These are phyloP conservation scores for Alternaria postmessia DNA, from an alignment of 2,329 filamentous ascomycete genomes.

Conservation along the genomic window DNA sequence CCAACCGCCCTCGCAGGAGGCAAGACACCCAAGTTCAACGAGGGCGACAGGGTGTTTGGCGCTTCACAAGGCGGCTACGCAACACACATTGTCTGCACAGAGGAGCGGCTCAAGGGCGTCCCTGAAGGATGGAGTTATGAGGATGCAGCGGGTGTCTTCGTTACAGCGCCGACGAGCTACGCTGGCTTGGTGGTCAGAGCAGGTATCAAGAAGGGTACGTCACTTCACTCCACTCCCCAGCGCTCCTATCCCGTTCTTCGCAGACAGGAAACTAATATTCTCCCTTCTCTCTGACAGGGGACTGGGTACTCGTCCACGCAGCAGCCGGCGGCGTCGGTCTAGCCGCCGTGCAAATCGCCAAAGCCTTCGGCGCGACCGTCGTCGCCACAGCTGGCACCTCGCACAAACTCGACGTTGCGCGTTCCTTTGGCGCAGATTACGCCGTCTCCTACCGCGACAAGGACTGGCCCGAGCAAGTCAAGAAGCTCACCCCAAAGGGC, in stretches of 20 bases:
- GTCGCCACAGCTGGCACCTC: constrained; percentile 86
- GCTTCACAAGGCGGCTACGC: constrained; percentile 87
- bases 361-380: constrained; percentile 90
- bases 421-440: constrained; percentile 83
- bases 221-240: background rate
- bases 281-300: constrained; percentile 59
- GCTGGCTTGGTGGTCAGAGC: constrained; percentile 82
- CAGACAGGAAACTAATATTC: background rate
- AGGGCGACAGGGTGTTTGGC: constrained; percentile 86
- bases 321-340: constrained; percentile 91
- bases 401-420: constrained; percentile 81
- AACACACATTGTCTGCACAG: constrained; percentile 72
- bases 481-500: constrained; percentile 76
- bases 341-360: constrained; percentile 91
- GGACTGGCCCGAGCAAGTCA: constrained; percentile 72
- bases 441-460: constrained; percentile 76
- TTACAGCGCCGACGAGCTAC: constrained; percentile 91
- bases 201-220: constrained; percentile 67
- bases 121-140: constrained; percentile 83
- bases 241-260: background rate
- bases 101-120: constrained; percentile 74
- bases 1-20: constrained; percentile 61
- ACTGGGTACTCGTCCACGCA: constrained; percentile 89
- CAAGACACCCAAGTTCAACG: constrained; percentile 68
- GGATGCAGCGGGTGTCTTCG: constrained; percentile 87